Percentiles rank a stretch among this genome's conserved stretches.
These are phyloP conservation scores for Boletus edulis DNA, from an alignment of 768 basidiomycete genomes.

Conservation along the genomic window DNA sequence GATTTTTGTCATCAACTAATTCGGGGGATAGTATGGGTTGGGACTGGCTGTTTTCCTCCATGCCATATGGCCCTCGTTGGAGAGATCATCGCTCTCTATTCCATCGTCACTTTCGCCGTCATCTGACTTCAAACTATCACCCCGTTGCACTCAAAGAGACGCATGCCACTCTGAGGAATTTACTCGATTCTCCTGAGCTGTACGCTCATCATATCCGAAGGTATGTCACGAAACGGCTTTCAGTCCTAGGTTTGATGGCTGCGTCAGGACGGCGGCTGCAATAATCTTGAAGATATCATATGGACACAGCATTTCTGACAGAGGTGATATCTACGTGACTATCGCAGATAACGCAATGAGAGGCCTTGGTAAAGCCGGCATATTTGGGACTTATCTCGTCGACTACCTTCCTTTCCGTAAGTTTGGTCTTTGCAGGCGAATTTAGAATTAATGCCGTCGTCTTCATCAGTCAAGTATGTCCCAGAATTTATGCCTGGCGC, in stretches of 20 bases:
- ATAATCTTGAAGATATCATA: conserved; percentile 43
- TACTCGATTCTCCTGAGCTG: conserved; percentile 36
- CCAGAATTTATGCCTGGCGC: conserved; percentile 51
- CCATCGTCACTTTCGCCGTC: conserved; percentile 36
- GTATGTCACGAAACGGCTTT: conserved; percentile 8
- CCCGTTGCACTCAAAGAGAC: conserved; percentile 33
- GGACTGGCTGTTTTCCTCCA: conserved; percentile 45
- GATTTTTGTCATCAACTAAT: neutral
- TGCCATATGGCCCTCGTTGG: conserved; percentile 38
- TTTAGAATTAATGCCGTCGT: neutral
- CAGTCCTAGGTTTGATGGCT: neutral
- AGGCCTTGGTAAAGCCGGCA: conserved; percentile 36
- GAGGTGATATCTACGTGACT: conserved; percentile 39
- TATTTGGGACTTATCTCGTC: conserved; percentile 45
- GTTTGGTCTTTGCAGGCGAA: conserved; percentile 5
- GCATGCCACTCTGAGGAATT: conserved; percentile 36
- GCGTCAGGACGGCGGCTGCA: conserved; percentile 33
- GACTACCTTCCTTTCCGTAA: conserved; percentile 34
- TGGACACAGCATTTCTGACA: conserved; percentile 36
- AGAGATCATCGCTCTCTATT: conserved; percentile 38
- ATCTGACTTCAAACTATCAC: conserved; percentile 25
- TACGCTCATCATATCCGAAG: conserved; percentile 39
- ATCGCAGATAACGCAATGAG: conserved; percentile 40
- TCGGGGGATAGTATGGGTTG: conserved; percentile 40
- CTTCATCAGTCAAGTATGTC: conserved; percentile 40